These are phyloP conservation scores for Ophiostoma angusticollis DNA, from an alignment of 2,329 filamentous ascomycete genomes.

Conservation along the genomic window DNA sequence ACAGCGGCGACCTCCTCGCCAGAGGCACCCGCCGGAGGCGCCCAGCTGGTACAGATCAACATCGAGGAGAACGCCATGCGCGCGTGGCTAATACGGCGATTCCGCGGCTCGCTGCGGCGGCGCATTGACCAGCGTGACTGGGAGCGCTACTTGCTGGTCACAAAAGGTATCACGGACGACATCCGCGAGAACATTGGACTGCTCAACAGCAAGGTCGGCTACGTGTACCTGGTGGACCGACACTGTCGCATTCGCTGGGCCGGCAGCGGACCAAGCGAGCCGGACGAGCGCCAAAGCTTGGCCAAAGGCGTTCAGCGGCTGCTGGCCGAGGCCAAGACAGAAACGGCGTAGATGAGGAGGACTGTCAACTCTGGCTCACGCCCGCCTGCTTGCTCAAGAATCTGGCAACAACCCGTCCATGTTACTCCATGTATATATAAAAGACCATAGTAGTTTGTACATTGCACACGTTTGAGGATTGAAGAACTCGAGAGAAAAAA, in stretches of 20 bases:
- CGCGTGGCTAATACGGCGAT: slow-evolving; percentile 44
- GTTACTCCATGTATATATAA: slow-evolving; percentile 1
- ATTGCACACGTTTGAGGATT: too few species aligned
- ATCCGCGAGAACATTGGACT: slow-evolving; percentile 53
- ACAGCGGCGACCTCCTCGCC: too few species aligned
- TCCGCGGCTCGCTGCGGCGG: slow-evolving; percentile 39
- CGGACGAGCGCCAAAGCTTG: slow-evolving; percentile 53
- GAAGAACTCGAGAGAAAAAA: too few species aligned
- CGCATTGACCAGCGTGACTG: slow-evolving; percentile 39
- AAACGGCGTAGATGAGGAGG: neutral
- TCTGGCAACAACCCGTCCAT: too few species aligned
- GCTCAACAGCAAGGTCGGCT: slow-evolving; percentile 84
- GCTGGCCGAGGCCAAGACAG: slow-evolving; percentile 24
- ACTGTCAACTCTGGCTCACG: neutral
- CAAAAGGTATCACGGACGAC: slow-evolving; percentile 43
- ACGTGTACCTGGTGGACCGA: slow-evolving; percentile 80
- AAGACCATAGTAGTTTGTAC: too few species aligned
- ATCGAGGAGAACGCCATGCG: slow-evolving; percentile 69
- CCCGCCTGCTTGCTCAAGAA: neutral
- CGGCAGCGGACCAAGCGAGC: slow-evolving; percentile 58
- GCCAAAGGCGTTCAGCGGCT: slow-evolving; percentile 51
- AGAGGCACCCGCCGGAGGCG: too few species aligned
- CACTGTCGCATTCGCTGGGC: slow-evolving; percentile 91
- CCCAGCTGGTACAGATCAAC: slow-evolving; percentile 78
- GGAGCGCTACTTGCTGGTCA: slow-evolving; percentile 49